Evolutionary conservation across 1,284 basidiomycete genomes (phyloP).

Genomic region (Cryptococcus jaspeensis): DNA sequence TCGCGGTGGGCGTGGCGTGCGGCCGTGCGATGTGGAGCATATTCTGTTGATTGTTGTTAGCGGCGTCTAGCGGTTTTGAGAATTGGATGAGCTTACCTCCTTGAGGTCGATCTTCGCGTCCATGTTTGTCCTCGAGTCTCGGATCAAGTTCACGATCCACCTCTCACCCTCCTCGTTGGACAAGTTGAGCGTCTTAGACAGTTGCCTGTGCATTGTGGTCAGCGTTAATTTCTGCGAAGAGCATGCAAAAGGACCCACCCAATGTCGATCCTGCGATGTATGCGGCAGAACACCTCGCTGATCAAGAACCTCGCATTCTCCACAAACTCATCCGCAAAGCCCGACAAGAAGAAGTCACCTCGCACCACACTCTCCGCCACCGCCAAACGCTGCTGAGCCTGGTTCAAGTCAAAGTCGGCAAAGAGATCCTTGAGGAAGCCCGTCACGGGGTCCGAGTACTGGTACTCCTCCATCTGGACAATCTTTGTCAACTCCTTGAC

Average conservation of each 20-base stretch:
- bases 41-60: conserved; percentile 60
- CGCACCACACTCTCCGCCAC: conserved; percentile 79
- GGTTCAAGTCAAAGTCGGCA: conserved; percentile 86
- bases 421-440: conserved; percentile 91
- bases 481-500: conserved; percentile 86
- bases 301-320: conserved; percentile 94
- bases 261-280: conserved; percentile 95
- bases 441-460: conserved; percentile 91
- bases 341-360: conserved; percentile 91
- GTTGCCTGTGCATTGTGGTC: conserved; percentile 60
- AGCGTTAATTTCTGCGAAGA: not conserved
- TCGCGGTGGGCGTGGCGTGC: conserved; percentile 85
- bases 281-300: conserved; percentile 95
- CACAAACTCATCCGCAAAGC: conserved; percentile 88
- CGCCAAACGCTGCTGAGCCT: conserved; percentile 77
- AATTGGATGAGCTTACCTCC: conserved; percentile 58
- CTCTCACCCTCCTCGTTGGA: conserved; percentile 93
- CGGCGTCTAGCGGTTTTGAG: not conserved
- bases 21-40: conserved; percentile 94
- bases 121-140: conserved; percentile 91
- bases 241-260: conserved; percentile 58
- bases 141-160: conserved; percentile 98
- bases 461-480: conserved; percentile 89
- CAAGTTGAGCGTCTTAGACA: conserved; percentile 89
- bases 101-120: conserved; percentile 97